Percentiles rank a stretch among this genome's conserved stretches.
These are phyloP conservation scores for Aspergillus leporis DNA, from an alignment of 495 filamentous ascomycete genomes.

Conservation along the genomic window DNA sequence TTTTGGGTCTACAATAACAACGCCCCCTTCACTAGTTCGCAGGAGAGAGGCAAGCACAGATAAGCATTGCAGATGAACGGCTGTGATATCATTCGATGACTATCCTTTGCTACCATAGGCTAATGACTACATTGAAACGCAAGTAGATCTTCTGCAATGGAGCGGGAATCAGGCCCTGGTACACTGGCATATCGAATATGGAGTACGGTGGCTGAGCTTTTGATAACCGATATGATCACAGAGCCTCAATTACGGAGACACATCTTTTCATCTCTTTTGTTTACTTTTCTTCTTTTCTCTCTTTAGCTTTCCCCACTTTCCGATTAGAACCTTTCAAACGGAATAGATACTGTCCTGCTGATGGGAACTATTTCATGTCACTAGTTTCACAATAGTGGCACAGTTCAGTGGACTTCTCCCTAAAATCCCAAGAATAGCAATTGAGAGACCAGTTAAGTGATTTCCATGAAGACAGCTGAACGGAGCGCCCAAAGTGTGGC, in stretches of 20 bases:
- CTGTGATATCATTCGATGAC: not conserved
- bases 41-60: no score
- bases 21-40: no score
- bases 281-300: not conserved
- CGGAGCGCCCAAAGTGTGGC: constrained; percentile 3
- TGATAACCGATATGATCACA: not conserved
- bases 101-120: not conserved
- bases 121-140: not conserved
- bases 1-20: no score
- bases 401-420: not conserved
- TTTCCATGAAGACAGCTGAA: constrained; percentile 8
- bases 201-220: not conserved
- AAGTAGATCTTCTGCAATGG: not conserved
- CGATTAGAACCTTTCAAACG: not conserved
- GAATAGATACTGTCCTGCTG: not conserved
- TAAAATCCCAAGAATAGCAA: constrained; percentile 20
- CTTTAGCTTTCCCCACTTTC: not conserved
- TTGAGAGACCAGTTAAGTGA: not conserved
- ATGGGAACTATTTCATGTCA: not conserved
- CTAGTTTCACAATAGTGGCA: constrained; percentile 1
- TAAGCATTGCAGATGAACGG: not conserved
- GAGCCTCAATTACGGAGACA: not conserved
- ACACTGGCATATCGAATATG: not conserved
- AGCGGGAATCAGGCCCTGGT: not conserved
- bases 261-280: not conserved